Base-by-base conservation (phyloP, 2,329 filamentous ascomycete species). In the Aspergillus brunneoviolaceus region DNA sequence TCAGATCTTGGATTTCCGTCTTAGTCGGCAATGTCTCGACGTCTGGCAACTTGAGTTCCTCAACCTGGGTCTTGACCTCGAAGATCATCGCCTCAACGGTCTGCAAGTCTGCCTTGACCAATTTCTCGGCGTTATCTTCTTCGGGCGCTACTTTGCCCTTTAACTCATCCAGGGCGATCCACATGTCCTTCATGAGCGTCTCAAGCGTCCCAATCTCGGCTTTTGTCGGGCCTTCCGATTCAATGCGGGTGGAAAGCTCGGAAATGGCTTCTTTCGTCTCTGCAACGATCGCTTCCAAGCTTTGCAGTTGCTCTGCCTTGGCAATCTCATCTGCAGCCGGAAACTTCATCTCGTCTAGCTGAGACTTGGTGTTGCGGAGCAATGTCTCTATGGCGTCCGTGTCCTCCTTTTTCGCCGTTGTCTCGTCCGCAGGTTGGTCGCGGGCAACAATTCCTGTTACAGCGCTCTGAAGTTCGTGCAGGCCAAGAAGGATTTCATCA, bases 351-450 rank as follows among this genome's bases (percentile, higher is more conserved):
- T 96, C 92, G 60, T 97, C 94, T 10, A 98, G 80, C 51, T 90
- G 90, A 5, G 89, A 87, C 73, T 97, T 97, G 33, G 92, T 93
- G 72, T 96, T 96, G 48, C 89, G 87, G 12, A 98, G 82, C 52
- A 98, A 87, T 0, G 90, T 96, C 75, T 97, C 94, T 60, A 98
- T 93, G 11, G 92, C 92, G 62, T 94, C 87, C 0, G 93, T 91
- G 67, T 98, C 93, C 65, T 96, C 92, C 71, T 91, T 91, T 33
- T 83, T 87, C 5, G 89, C 87, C 2, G 82, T 74, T 42, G 87
- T 86, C 51, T 84, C 81, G 14, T 77, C 71, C 11, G 65, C 63
- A 27, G 67, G 63, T n/a, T 60, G 64, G 11, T 77, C 77, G n/a
- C 79, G 72, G 66, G 81, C 68, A 67, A 82, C 69, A 60, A 85